These are phyloP conservation scores for Boletus tylopilopsis DNA, from an alignment of 768 basidiomycete species.

Conservation along the genomic window DNA sequence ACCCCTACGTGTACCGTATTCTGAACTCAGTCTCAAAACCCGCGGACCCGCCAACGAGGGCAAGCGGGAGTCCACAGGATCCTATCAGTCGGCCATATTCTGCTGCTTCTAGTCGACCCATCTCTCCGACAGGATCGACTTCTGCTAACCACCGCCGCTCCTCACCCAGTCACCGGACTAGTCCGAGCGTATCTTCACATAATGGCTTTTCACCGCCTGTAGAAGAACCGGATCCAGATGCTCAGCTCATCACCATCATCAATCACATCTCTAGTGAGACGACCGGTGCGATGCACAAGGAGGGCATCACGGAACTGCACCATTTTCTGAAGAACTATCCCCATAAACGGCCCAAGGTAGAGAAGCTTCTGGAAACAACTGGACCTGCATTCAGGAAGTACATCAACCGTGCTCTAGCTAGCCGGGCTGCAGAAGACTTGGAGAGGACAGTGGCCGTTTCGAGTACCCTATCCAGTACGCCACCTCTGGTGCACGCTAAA, in stretches of 20 bases:
- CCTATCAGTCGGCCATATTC: constrained; percentile 47
- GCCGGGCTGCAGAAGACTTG: constrained; percentile 81
- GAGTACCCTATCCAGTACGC: constrained; percentile 77
- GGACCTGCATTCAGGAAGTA: constrained; percentile 91
- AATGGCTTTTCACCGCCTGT: constrained; percentile 51
- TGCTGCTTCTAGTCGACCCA: constrained; percentile 62
- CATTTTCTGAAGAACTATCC: constrained; percentile 91
- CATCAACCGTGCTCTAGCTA: constrained; percentile 83
- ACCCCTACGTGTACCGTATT: constrained; percentile 92
- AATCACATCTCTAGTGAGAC: constrained; percentile 87
- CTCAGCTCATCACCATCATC: constrained; percentile 76
- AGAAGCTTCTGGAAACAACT: constrained; percentile 85
- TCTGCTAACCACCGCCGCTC: constrained; percentile 53
- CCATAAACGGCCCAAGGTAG: constrained; percentile 75
- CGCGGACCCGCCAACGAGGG: constrained; percentile 31
- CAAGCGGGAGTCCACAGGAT: constrained; percentile 31
- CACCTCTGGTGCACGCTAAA: not conserved
- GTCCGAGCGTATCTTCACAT: constrained; percentile 61
- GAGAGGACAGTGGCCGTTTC: constrained; percentile 78
- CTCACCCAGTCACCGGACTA: constrained; percentile 62
- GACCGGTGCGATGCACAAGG: constrained; percentile 85
- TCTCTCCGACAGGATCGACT: constrained; percentile 65
- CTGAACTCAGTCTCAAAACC: constrained; percentile 62
- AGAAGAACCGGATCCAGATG: constrained; percentile 86
- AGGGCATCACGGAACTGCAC: constrained; percentile 92